Evolutionary conservation across 768 basidiomycete species (phyloP).

Genomic region (Cyathus striatus): DNA sequence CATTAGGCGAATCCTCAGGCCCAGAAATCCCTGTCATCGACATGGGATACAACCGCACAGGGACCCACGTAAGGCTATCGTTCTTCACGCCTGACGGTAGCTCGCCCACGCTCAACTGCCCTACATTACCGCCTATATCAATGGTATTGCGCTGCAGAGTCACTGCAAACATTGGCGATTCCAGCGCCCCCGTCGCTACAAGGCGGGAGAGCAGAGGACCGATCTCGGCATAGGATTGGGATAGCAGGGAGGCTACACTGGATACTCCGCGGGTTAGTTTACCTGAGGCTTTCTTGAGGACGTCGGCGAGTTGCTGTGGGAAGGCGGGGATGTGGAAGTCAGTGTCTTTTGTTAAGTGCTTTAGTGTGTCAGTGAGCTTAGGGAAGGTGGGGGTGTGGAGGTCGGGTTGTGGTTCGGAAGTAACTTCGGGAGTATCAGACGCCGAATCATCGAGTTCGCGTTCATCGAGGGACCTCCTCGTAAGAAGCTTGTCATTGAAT

Average conservation of each 20-base stretch:
- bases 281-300: neutral
- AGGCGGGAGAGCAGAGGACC: conserved; percentile 46
- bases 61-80: conserved; percentile 59
- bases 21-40: conserved; percentile 50
- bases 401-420: no score
- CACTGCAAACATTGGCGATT: conserved; percentile 46
- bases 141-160: conserved; percentile 66
- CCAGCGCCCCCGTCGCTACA: conserved; percentile 27
- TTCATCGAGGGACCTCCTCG: neutral
- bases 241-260: conserved; percentile 4
- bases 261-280: conserved; percentile 9
- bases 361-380: no score
- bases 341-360: no score
- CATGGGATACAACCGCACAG: conserved; percentile 49
- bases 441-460: no score
- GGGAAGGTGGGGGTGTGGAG: conserved; percentile 22
- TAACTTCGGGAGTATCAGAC: no score
- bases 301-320: neutral
- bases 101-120: conserved; percentile 61
- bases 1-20: conserved; percentile 50
- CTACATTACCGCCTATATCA: conserved; percentile 64
- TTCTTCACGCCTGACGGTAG: conserved; percentile 46
- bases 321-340: conserved; percentile 4
- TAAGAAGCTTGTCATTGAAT: conserved; percentile 13
- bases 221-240: conserved; percentile 35